A percentile compares a stretch with the other conserved stretches of the same genome.
phyloP scores from a whole-genome alignment of 495 filamentous ascomycete genomes.

The Lasiosphaeria miniovina region DNA sequence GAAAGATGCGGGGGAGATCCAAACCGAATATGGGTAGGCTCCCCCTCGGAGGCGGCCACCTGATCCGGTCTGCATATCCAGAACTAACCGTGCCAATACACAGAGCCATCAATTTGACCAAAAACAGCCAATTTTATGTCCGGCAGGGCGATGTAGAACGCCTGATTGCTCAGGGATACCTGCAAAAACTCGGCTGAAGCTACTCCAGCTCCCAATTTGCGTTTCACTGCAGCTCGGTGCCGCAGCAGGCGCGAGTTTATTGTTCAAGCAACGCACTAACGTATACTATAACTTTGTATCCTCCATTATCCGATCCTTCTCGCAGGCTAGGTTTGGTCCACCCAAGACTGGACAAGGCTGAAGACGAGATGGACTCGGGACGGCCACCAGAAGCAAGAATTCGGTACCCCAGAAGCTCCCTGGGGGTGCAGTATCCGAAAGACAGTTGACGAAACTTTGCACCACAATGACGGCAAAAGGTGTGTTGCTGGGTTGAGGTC shows the following conservation, averaged over 20 bases:
- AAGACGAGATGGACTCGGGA: neutral
- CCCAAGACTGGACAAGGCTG: neutral
- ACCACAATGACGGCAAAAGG: constrained; percentile 33
- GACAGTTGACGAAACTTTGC: constrained; percentile 24
- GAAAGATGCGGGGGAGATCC: constrained; percentile 97
- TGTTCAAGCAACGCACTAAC: neutral
- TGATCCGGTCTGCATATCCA: constrained; percentile 8
- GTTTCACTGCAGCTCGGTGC: constrained; percentile 1
- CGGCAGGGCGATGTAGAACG: constrained; percentile 95
- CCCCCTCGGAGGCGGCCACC: neutral
- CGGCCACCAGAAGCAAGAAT: neutral
- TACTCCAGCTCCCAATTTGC: neutral
- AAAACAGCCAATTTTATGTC: constrained; percentile 97
- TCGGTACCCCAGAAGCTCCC: neutral
- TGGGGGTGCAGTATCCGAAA: constrained; percentile 13
- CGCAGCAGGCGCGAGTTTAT: neutral
- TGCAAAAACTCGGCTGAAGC: constrained; percentile 81
- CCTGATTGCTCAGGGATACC: constrained; percentile 92
- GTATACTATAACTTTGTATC: neutral
- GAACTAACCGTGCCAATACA: constrained; percentile 13
- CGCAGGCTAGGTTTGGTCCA: neutral
- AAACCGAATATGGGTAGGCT: constrained; percentile 96
- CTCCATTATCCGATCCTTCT: neutral
- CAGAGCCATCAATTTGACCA: constrained; percentile 92
- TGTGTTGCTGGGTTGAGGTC: constrained; percentile 6